These are phyloP conservation scores for Didymosphaeria variabile DNA, from an alignment of 2,329 filamentous ascomycete genomes.

Conservation along the genomic window DNA sequence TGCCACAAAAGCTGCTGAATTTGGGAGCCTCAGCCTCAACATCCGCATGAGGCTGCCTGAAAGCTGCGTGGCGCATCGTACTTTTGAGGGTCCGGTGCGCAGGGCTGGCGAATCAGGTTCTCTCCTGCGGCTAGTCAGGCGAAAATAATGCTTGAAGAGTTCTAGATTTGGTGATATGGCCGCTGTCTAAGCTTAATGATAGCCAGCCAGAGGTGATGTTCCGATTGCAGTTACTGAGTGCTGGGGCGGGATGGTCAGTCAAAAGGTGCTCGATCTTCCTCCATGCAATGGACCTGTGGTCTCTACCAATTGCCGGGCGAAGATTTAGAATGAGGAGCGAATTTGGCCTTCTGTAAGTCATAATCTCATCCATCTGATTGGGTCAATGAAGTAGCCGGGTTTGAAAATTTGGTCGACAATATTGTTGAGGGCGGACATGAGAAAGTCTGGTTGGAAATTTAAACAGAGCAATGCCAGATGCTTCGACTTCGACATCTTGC, in stretches of 20 bases:
- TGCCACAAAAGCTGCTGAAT: neutral
- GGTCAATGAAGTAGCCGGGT: neutral
- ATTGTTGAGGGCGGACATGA: neutral
- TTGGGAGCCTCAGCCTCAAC: neutral
- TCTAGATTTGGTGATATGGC: neutral
- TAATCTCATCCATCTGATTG: neutral
- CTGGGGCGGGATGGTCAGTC: neutral
- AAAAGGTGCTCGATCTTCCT: neutral
- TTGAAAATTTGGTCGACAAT: neutral
- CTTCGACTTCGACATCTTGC: neutral
- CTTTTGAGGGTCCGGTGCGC: neutral
- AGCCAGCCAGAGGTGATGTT: neutral
- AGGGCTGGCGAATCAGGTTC: neutral
- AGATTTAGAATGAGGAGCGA: neutral
- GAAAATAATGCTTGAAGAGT: neutral
- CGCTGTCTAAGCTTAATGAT: neutral
- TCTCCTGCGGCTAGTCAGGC: neutral
- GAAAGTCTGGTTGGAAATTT: neutral
- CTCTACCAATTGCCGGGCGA: neutral
- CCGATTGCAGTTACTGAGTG: neutral
- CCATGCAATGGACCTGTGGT: neutral
- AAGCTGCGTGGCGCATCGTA: neutral
- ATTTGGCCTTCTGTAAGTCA: neutral
- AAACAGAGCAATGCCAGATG: neutral
- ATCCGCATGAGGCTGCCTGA: neutral